These are phyloP conservation scores for Venturia asperata DNA, from an alignment of 2,329 filamentous ascomycete genomes.

Conservation along the genomic window DNA sequence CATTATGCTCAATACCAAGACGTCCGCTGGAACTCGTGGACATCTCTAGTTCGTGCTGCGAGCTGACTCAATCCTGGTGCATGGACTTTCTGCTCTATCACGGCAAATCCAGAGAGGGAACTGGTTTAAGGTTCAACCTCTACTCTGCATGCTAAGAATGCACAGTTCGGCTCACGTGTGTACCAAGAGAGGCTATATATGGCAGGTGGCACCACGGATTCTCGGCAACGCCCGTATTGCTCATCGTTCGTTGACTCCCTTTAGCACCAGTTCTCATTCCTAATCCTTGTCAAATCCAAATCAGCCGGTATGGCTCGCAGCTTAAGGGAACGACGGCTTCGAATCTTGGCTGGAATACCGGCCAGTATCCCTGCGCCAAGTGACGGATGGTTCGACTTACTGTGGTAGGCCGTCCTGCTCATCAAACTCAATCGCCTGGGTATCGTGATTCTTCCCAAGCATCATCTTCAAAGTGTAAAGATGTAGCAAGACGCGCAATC, in stretches of 20 bases:
- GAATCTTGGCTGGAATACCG: no score
- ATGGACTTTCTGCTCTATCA: no score
- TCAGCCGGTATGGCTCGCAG: neutral
- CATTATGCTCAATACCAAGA: neutral
- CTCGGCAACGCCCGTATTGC: neutral
- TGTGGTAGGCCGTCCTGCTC: neutral
- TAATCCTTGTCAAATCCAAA: neutral
- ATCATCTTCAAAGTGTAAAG: neutral
- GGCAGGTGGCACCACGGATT: neutral
- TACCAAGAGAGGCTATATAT: neutral
- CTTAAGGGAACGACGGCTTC: neutral
- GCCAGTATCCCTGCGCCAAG: no score
- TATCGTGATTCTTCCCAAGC: neutral
- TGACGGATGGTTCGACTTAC: no score
- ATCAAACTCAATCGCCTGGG: neutral
- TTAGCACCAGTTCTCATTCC: neutral
- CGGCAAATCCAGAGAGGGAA: neutral
- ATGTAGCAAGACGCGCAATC: neutral
- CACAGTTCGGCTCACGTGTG: neutral
- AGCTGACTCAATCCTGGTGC: neutral
- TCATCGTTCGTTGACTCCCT: neutral
- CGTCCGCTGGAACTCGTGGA: neutral
- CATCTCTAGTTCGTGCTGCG: neutral
- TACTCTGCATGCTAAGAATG: no score
- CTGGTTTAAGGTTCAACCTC: no score